Conservation (phyloP, 148 eudicot species). For the Cornus florida region DNA sequence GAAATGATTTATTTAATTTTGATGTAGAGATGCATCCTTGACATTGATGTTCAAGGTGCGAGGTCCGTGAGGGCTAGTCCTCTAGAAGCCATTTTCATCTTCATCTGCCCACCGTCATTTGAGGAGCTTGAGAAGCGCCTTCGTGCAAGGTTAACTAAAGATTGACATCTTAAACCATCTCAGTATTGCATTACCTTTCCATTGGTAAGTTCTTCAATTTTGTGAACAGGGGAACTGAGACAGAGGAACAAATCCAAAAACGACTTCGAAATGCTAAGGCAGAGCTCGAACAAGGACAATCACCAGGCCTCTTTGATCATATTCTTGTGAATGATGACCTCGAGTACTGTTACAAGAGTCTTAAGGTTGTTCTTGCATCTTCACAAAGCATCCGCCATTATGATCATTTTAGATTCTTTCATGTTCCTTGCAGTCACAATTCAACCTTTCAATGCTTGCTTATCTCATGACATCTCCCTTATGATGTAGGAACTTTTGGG, state of each 20-base stretch:
- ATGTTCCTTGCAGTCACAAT: no score
- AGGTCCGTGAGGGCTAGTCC: conserved; percentile 88
- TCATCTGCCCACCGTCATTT: conserved; percentile 85
- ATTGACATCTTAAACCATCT: conserved; percentile 3
- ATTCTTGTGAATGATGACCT: conserved; percentile 77
- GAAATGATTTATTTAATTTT: conserved; percentile 27
- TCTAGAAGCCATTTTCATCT: conserved; percentile 89
- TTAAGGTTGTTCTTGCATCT: conserved; percentile 55
- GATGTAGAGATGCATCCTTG: conserved; percentile 98
- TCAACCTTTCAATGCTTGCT: not conserved
- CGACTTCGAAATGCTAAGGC: conserved; percentile 77
- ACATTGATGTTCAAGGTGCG: conserved; percentile 99
- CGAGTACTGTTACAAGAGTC: conserved; percentile 61
- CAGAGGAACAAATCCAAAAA: conserved; percentile 89
- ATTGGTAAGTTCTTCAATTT: conserved; percentile 1
- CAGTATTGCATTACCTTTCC: conserved; percentile 13
- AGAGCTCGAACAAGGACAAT: conserved; percentile 78
- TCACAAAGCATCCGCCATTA: not conserved
- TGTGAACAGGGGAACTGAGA: conserved; percentile 78
- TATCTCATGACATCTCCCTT: conserved; percentile 7
- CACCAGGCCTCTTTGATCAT: conserved; percentile 85
- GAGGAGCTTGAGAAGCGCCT: conserved; percentile 97
- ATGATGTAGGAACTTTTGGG: conserved; percentile 64
- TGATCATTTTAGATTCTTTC: not conserved
- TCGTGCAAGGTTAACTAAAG: conserved; percentile 66